These are phyloP conservation scores for Pezicula radicicola DNA, from an alignment of 2,329 filamentous ascomycete species.

Conservation along the genomic window DNA sequence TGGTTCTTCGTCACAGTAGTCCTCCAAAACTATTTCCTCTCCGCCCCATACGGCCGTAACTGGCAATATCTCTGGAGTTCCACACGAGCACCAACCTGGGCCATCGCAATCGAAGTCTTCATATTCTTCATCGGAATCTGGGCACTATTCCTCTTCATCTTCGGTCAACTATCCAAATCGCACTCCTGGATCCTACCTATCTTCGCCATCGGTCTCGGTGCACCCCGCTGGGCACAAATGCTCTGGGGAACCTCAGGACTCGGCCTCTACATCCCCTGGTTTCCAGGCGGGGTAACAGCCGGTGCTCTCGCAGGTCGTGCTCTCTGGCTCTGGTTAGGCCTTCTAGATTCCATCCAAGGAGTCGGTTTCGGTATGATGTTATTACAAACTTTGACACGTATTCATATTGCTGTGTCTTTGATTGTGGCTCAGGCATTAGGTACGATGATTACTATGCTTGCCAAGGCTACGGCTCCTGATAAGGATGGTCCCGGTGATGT, in stretches of 20 bases:
- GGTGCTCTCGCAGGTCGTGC: constrained; percentile 52
- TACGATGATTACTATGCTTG: constrained; percentile 57
- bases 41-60: constrained; percentile 62
- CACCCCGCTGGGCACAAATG: constrained; percentile 64
- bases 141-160: constrained; percentile 45
- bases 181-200: constrained; percentile 65
- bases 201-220: constrained; percentile 63
- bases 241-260: constrained; percentile 61
- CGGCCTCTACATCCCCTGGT: constrained; percentile 58
- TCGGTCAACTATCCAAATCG: constrained; percentile 52
- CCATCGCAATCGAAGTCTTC: constrained; percentile 51
- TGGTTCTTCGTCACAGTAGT: constrained; percentile 64
- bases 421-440: constrained; percentile 59
- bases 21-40: constrained; percentile 65
- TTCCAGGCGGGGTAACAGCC: constrained; percentile 46
- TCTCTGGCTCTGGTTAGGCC: constrained; percentile 64
- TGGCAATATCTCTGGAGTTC: constrained; percentile 45
- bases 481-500: constrained; percentile 56
- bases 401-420: constrained; percentile 60
- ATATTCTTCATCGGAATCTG: constrained; percentile 53
- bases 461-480: constrained; percentile 56
- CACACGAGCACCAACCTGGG: constrained; percentile 48
- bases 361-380: constrained; percentile 66
- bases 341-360: constrained; percentile 61
- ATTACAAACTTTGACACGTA: constrained; percentile 58